Evolutionary conservation across 345 rosid genomes (phyloP).

Genomic region (Gossypium thurberi): DNA sequence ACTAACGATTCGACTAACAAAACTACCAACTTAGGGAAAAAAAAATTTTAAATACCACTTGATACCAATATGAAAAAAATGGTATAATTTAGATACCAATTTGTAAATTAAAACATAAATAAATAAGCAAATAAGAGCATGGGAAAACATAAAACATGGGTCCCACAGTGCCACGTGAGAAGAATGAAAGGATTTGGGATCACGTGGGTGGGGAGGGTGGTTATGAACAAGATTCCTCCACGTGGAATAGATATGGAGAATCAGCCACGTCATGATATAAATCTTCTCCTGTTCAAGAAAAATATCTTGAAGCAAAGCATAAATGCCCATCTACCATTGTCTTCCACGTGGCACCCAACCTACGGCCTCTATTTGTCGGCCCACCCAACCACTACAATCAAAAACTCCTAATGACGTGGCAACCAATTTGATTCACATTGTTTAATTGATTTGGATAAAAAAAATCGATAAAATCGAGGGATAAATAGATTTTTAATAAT

Average conservation of each 20-base stretch:
- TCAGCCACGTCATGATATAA: constrained; percentile 33
- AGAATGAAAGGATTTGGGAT: neutral
- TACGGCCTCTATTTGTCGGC: neutral
- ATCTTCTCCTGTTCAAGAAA: neutral
- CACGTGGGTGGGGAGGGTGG: constrained; percentile 34
- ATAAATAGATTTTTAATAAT: no score
- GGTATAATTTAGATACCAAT: no score
- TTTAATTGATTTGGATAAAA: no score
- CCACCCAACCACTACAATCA: neutral
- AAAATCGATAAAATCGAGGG: no score
- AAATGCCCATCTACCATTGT: neutral
- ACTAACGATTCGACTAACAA: no score
- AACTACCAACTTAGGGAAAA: no score
- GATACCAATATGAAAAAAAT: neutral
- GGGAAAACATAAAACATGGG: neutral
- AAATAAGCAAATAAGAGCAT: neutral
- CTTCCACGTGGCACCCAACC: neutral
- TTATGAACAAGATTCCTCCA: constrained; percentile 45
- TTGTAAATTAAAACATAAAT: no score
- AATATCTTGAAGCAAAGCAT: neutral
- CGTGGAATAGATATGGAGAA: constrained; percentile 27
- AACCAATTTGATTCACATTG: no score
- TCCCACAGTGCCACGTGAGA: neutral
- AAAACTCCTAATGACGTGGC: neutral
- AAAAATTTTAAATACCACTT: no score